phyloP scores from a whole-genome alignment of 306 rosid species.

The Carpinus viminea region DNA sequence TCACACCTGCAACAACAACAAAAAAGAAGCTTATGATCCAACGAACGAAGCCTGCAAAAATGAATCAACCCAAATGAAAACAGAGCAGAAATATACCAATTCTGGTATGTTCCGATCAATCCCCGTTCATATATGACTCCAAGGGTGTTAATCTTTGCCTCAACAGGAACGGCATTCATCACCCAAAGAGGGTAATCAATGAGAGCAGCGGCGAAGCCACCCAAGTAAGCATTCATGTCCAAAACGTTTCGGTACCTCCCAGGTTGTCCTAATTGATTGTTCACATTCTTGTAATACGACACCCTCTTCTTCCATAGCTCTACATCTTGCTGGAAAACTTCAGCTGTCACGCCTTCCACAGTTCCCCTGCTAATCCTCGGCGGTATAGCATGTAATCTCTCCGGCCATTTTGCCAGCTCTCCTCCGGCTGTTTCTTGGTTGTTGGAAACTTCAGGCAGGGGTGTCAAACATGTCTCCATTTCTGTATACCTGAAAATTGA shows the following conservation, averaged over 20 bases:
- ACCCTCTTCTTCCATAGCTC: slow-evolving; percentile 66
- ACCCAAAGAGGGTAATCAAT: slow-evolving; percentile 76
- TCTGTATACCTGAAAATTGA: slow-evolving; percentile 59
- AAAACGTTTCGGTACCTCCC: slow-evolving; percentile 75
- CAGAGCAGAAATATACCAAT: slow-evolving; percentile 47
- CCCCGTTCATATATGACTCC: slow-evolving; percentile 80
- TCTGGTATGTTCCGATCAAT: slow-evolving; percentile 76
- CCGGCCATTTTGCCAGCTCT: slow-evolving; percentile 63
- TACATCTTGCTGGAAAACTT: slow-evolving; percentile 46
- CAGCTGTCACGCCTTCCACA: slow-evolving; percentile 47
- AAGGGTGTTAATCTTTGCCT: slow-evolving; percentile 55
- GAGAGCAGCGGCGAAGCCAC: slow-evolving; percentile 80
- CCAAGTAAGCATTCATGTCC: slow-evolving; percentile 83
- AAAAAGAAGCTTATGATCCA: background rate
- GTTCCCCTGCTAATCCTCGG: slow-evolving; percentile 67
- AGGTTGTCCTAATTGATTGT: slow-evolving; percentile 48
- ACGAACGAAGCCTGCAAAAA: background rate
- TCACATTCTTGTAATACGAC: slow-evolving; percentile 54
- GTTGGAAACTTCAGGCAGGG: slow-evolving; percentile 60
- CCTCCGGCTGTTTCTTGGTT: slow-evolving; percentile 68
- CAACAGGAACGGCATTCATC: slow-evolving; percentile 83
- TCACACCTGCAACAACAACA: slow-evolving; percentile 65
- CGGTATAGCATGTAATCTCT: slow-evolving; percentile 56
- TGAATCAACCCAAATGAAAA: background rate
- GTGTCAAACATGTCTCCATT: slow-evolving; percentile 71